These are phyloP conservation scores for Pleurotus sapidus DNA, from an alignment of 768 basidiomycete genomes.

Conservation along the genomic window DNA sequence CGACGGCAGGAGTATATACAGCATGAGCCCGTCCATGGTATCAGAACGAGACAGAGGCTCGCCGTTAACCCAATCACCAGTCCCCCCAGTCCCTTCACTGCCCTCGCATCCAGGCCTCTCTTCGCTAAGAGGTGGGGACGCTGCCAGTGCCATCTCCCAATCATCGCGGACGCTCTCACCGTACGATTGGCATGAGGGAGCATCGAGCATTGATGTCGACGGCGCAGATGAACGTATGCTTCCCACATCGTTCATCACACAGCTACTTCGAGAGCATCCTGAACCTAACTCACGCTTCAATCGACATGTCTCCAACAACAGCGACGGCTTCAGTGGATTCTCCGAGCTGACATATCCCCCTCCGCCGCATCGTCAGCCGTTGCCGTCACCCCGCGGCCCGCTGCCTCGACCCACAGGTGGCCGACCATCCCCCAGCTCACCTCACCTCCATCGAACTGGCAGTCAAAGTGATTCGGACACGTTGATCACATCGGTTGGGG, in stretches of 20 bases:
- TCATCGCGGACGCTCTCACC: slow-evolving; percentile 30
- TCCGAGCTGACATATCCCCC: slow-evolving; percentile 59
- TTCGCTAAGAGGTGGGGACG: not conserved
- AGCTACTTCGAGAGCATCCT: slow-evolving; percentile 45
- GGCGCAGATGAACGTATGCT: slow-evolving; percentile 56
- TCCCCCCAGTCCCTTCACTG: slow-evolving; percentile 12
- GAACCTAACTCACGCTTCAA: slow-evolving; percentile 18
- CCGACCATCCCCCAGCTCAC: slow-evolving; percentile 33
- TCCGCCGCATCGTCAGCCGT: slow-evolving; percentile 12
- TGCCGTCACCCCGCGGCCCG: slow-evolving; percentile 9
- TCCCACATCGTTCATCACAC: slow-evolving; percentile 61
- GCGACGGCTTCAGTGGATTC: slow-evolving; percentile 45
- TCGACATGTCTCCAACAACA: slow-evolving; percentile 29
- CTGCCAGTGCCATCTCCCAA: slow-evolving; percentile 12
- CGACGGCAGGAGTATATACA: slow-evolving; percentile 15
- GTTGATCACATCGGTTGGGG: slow-evolving; percentile 28
- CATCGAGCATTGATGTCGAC: slow-evolving; percentile 54
- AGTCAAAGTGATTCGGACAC: slow-evolving; percentile 38
- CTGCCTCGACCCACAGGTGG: slow-evolving; percentile 18
- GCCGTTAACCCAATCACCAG: slow-evolving; percentile 8
- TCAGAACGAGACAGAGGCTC: slow-evolving; percentile 11
- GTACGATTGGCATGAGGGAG: slow-evolving; percentile 61
- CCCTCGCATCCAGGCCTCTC: slow-evolving; percentile 1
- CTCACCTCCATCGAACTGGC: slow-evolving; percentile 15
- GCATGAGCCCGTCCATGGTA: slow-evolving; percentile 19